Percentiles rank a stretch among this genome's conserved stretches.
phyloP scores from a whole-genome alignment of 345 rosid species.

The Corchorus capsularis region DNA sequence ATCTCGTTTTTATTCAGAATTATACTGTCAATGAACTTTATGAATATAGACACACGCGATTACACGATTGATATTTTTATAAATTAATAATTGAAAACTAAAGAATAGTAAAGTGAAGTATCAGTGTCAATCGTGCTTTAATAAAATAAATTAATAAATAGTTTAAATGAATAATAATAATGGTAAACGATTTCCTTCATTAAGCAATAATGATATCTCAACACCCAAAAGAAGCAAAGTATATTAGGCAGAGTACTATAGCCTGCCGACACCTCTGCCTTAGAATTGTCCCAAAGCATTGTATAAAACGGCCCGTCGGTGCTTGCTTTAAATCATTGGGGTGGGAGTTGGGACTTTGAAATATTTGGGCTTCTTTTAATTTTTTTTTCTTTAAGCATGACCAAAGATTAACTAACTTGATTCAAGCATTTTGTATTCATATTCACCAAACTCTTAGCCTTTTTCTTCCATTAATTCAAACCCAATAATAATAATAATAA shows the following conservation, averaged over 20 bases:
- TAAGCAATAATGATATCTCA: constrained; percentile 8
- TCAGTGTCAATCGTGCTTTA: not conserved
- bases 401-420: not conserved
- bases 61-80: not conserved
- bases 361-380: too few species aligned
- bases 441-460: not conserved
- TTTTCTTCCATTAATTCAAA: not conserved
- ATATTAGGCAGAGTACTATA: not conserved
- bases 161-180: not conserved
- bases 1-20: not conserved
- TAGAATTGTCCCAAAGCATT: not conserved
- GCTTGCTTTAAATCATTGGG: not conserved
- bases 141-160: not conserved
- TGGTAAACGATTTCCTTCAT: not conserved
- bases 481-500: not conserved
- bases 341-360: not conserved
- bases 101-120: not conserved
- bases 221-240: not conserved
- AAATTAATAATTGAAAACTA: not conserved
- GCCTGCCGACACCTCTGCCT: constrained; percentile 8
- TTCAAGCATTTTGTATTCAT: not conserved
- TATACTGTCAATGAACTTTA: not conserved
- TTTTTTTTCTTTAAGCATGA: not conserved
- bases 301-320: constrained; percentile 5
- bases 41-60: too few species aligned